Percentiles rank a stretch among this genome's conserved stretches.
phyloP scores from a whole-genome alignment of 1,139 yeast genomes.

The Debaryomyces psychrophilus region DNA sequence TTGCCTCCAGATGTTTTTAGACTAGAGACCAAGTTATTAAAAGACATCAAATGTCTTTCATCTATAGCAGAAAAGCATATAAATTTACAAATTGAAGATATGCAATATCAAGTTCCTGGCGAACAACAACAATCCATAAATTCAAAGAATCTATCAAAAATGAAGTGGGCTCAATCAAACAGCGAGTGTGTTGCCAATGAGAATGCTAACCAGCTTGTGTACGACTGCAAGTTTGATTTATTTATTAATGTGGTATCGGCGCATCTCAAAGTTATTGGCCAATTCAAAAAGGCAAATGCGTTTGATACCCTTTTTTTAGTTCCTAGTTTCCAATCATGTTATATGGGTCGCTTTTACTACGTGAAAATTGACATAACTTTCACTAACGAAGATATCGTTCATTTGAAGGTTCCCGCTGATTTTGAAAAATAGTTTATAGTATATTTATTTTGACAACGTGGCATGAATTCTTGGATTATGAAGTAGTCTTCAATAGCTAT shows the following conservation, averaged over 20 bases:
- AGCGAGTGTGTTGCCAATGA: neutral
- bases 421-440: constrained; percentile 17
- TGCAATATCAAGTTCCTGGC: constrained; percentile 13
- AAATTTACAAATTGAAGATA: constrained; percentile 26
- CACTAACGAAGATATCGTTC: constrained; percentile 29
- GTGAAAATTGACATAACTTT: constrained; percentile 32
- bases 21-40: constrained; percentile 33
- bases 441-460: neutral
- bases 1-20: constrained; percentile 32
- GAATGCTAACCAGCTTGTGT: neutral
- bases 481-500: no score
- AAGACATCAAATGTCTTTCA: constrained; percentile 37
- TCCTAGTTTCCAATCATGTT: constrained; percentile 46
- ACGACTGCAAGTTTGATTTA: constrained; percentile 5
- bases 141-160: neutral
- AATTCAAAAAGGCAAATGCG: neutral
- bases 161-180: neutral
- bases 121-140: neutral
- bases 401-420: constrained; percentile 38
- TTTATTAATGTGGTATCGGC: constrained; percentile 2
- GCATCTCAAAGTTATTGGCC: constrained; percentile 4
- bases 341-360: constrained; percentile 39
- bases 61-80: constrained; percentile 31
- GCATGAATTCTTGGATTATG: no score
- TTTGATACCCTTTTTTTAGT: constrained; percentile 30